These are phyloP conservation scores for Rhododendron simsii DNA, from an alignment of 148 eudicot genomes.

Conservation along the genomic window DNA sequence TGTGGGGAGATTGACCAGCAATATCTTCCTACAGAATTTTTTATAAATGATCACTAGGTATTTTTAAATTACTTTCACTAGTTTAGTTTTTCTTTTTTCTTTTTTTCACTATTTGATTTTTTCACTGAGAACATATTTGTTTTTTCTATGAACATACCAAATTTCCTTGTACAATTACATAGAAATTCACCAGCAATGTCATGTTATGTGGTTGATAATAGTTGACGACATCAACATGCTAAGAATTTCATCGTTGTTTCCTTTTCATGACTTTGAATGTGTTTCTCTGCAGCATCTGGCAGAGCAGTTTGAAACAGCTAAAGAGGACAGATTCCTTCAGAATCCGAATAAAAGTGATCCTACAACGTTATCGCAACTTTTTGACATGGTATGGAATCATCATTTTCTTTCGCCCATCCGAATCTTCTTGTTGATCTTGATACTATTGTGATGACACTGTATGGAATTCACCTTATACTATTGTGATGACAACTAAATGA, in stretches of 20 bases:
- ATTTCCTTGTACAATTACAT: neutral
- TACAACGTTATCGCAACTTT: conserved; percentile 20
- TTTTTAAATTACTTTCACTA: neutral
- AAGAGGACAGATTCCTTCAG: conserved; percentile 26
- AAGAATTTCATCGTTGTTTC: neutral
- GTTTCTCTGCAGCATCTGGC: conserved; percentile 34
- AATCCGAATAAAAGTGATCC: conserved; percentile 20
- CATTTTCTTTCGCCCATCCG: neutral
- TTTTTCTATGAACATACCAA: neutral
- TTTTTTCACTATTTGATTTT: neutral
- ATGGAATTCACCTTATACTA: neutral
- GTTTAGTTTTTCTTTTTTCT: neutral
- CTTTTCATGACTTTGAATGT: conserved; percentile 7
- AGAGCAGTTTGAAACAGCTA: conserved; percentile 20
- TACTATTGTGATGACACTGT: neutral
- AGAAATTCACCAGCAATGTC: neutral
- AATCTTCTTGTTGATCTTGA: neutral
- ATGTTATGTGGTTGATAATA: neutral
- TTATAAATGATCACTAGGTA: neutral
- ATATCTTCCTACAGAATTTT: neutral
- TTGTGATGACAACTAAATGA: neutral
- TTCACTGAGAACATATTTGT: neutral
- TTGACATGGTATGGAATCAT: conserved; percentile 30
- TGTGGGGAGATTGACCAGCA: neutral
- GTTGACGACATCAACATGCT: neutral